Evolutionary conservation across 2,329 filamentous ascomycete species (phyloP), one percentile per base, ranked within the genome.

Genomic region (Nigrospora sphaerica): DNA sequence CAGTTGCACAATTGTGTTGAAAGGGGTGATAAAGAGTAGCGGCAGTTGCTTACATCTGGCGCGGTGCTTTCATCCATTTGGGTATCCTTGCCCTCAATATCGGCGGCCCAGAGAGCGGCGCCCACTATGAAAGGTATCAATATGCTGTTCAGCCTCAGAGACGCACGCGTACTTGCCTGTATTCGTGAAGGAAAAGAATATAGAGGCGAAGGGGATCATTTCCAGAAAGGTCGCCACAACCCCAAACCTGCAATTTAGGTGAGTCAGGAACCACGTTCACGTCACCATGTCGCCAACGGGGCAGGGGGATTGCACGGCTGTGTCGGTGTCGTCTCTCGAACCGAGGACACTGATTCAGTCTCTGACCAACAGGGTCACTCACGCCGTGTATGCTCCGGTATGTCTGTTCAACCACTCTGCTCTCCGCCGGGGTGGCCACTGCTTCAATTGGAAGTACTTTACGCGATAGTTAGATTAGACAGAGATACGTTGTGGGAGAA

Each of bases 31-130:
- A 28, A 28, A 10, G 23, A 28, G 10, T 9, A 28, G 7, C 2
- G 23, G 7, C 23, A 9, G 23, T 28, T 28, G 4, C 23, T 28
- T 28, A 28, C 23, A 37, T 33, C 65, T 1, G 75, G 75, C n/a
- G 74, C 74, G 13, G 74, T 78, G 49, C 69, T 65, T 44, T 68
- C 60, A 11, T 69, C 68, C 72, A 78, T 77, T 36, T 65, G 62
- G 11, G 65, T 71, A 46, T 71, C 68, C 55, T 74, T 73, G 28
- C 67, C 63, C 64, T 95, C 89, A 48, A 95, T 79, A 63, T 95
- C 90, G 16, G 88, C 87, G 36, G 92, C 91, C 90, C 90, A 96
- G n/a, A 97, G 70, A 9, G 92, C 92, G 45, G 91, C 92, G 9
- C 90, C 92, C 48, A 95, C 89, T 83, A 41, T 9, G 34, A 34